These are phyloP conservation scores for Amphibolis antarctica DNA, from an alignment of 106 monocot genomes.

Conservation along the genomic window DNA sequence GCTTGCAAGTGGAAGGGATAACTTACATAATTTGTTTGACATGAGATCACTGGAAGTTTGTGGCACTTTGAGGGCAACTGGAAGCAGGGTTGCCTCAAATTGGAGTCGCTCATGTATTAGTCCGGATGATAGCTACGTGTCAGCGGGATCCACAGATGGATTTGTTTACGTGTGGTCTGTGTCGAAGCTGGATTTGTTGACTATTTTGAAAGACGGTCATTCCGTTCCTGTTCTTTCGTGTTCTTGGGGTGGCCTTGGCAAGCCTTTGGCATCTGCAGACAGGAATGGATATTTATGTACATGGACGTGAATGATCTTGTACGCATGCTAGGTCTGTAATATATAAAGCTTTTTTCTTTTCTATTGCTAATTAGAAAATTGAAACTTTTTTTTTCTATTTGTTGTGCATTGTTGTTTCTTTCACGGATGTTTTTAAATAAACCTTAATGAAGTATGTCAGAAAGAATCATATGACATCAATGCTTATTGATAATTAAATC, in stretches of 20 bases:
- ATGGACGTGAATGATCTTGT: constrained; percentile 31
- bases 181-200: constrained; percentile 20
- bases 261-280: constrained; percentile 56
- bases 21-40: constrained; percentile 77
- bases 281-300: constrained; percentile 66
- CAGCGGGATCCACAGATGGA: constrained; percentile 70
- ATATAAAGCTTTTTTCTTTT: background rate
- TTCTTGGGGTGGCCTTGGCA: constrained; percentile 56
- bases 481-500: too few relatives aligned
- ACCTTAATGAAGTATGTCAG: too few relatives aligned
- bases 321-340: background rate
- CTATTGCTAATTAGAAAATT: too few relatives aligned
- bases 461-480: too few relatives aligned
- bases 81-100: constrained; percentile 48
- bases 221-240: constrained; percentile 56
- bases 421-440: too few relatives aligned
- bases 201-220: constrained; percentile 46
- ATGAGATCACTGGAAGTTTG: constrained; percentile 66
- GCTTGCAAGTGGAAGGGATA: constrained; percentile 83
- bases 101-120: constrained; percentile 90
- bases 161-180: constrained; percentile 72
- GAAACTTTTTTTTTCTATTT: too few relatives aligned
- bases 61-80: constrained; percentile 44
- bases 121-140: constrained; percentile 59
- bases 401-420: too few relatives aligned